Percentiles rank a stretch among this genome's conserved stretches.
phyloP scores from a whole-genome alignment of 2,329 filamentous ascomycete genomes.

The Hypoxylon sp. region DNA sequence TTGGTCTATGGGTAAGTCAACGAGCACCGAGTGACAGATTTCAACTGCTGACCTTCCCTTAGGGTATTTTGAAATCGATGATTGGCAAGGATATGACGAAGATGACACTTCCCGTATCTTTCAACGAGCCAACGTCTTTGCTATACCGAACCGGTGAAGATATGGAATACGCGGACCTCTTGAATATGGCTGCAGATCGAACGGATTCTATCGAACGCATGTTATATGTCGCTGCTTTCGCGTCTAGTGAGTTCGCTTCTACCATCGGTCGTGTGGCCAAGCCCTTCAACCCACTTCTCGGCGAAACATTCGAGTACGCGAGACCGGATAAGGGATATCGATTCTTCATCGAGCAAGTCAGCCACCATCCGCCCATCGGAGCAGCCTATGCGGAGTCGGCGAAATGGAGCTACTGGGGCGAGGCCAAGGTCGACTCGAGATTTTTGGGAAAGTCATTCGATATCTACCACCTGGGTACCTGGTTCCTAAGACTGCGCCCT shows the following conservation, averaged over 20 bases:
- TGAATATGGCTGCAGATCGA: conserved; percentile 87
- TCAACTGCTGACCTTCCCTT: conserved; percentile 38
- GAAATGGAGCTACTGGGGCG: conserved; percentile 97
- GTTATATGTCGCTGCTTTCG: conserved; percentile 94
- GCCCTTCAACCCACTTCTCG: conserved; percentile 95
- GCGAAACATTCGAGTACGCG: conserved; percentile 96
- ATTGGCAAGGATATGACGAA: conserved; percentile 99
- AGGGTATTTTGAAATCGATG: conserved; percentile 99
- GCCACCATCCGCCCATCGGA: conserved; percentile 94
- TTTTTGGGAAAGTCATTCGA: conserved; percentile 99
- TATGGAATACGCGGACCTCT: conserved; percentile 94
- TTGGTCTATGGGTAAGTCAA: conserved; percentile 87
- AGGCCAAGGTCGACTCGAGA: conserved; percentile 93
- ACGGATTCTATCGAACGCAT: conserved; percentile 89
- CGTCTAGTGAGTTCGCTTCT: conserved; percentile 94
- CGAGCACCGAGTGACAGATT: conserved; percentile 33
- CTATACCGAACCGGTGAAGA: conserved; percentile 96
- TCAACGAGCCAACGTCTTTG: conserved; percentile 97
- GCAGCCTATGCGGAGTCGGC: conserved; percentile 92
- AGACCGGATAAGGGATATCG: conserved; percentile 96
- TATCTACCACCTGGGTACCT: conserved; percentile 94
- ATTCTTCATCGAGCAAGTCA: conserved; percentile 98
- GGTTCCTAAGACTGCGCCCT: conserved; percentile 89
- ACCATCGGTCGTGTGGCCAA: conserved; percentile 97
- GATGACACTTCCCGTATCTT: conserved; percentile 97